Evolutionary conservation across 2,329 filamentous ascomycete species (phyloP).

Genomic region (Curvularia verruculosa): DNA sequence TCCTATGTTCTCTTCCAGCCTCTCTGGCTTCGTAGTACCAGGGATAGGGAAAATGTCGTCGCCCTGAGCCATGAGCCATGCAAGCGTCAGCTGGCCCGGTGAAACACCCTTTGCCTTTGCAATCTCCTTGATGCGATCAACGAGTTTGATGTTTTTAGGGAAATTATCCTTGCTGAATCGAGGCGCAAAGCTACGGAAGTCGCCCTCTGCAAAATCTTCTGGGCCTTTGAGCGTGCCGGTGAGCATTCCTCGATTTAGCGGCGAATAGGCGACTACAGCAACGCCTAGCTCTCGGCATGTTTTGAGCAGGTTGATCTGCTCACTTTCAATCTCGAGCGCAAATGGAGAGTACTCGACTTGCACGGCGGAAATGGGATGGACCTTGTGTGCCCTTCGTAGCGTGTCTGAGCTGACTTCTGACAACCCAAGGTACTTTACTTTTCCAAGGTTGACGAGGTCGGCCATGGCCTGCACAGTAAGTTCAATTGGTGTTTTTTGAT

Average conservation of each 20-base stretch:
- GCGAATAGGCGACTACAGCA: conserved; percentile 49
- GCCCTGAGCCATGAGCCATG: conserved; percentile 51
- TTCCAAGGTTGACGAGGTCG: conserved; percentile 63
- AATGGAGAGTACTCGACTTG: conserved; percentile 62
- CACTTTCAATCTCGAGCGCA: conserved; percentile 54
- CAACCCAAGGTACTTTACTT: conserved; percentile 57
- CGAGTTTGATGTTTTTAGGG: conserved; percentile 46
- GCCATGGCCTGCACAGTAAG: conserved; percentile 58
- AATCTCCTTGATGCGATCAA: conserved; percentile 37
- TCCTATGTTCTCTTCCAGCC: conserved; percentile 42
- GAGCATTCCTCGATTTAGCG: conserved; percentile 46
- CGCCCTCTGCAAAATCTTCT: conserved; percentile 53
- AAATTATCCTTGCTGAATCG: conserved; percentile 53
- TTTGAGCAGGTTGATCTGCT: conserved; percentile 43
- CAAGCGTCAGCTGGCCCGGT: conserved; percentile 62
- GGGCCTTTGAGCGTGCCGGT: conserved; percentile 41
- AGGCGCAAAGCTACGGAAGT: conserved; percentile 41
- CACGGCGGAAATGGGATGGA: conserved; percentile 56
- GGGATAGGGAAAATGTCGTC: conserved; percentile 64
- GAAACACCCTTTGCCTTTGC: conserved; percentile 60
- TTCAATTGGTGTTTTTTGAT: conserved; percentile 54
- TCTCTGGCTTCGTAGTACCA: conserved; percentile 47
- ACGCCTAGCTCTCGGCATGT: conserved; percentile 55
- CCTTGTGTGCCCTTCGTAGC: conserved; percentile 55
- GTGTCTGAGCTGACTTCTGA: conserved; percentile 54